A percentile compares a stretch with the other conserved stretches of the same genome.
Conservation (phyloP, 108 stramenopile species). For the Schizochytrium sp. region DNA sequence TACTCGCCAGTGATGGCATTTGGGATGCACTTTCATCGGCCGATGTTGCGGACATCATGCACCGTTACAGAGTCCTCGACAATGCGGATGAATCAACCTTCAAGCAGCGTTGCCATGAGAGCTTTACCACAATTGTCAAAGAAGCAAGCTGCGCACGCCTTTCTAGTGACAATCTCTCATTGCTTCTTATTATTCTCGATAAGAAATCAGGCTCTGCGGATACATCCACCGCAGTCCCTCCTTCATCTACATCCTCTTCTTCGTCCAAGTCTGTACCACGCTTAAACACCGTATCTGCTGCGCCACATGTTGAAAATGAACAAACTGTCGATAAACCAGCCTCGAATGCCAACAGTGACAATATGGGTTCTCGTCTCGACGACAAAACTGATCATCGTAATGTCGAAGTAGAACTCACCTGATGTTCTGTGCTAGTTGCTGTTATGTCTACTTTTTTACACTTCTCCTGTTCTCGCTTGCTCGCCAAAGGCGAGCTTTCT, state of each 20-base stretch:
- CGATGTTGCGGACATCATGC: neutral
- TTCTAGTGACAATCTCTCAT: slow-evolving; percentile 29
- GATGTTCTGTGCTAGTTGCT: no score
- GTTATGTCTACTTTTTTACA: no score
- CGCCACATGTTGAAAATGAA: neutral
- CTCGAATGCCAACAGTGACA: neutral
- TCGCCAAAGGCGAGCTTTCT: no score
- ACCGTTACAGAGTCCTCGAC: neutral
- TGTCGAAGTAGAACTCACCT: neutral
- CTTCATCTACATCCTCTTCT: neutral
- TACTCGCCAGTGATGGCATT: slow-evolving; percentile 52
- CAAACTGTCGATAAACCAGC: no score
- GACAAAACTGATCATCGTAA: neutral
- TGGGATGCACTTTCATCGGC: slow-evolving; percentile 51
- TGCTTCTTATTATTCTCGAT: slow-evolving; percentile 1
- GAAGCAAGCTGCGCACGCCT: slow-evolving; percentile 27
- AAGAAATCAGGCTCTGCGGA: neutral
- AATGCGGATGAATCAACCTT: neutral
- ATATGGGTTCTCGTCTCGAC: neutral
- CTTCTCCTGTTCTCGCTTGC: no score
- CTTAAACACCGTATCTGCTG: neutral
- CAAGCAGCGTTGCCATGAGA: neutral
- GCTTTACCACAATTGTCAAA: neutral
- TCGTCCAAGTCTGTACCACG: neutral
- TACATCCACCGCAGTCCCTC: neutral